Evolutionary conservation across 2,329 filamentous ascomycete species (phyloP), one percentile per base, ranked within the genome.

Genomic region (Blastomyces gilchristii): DNA sequence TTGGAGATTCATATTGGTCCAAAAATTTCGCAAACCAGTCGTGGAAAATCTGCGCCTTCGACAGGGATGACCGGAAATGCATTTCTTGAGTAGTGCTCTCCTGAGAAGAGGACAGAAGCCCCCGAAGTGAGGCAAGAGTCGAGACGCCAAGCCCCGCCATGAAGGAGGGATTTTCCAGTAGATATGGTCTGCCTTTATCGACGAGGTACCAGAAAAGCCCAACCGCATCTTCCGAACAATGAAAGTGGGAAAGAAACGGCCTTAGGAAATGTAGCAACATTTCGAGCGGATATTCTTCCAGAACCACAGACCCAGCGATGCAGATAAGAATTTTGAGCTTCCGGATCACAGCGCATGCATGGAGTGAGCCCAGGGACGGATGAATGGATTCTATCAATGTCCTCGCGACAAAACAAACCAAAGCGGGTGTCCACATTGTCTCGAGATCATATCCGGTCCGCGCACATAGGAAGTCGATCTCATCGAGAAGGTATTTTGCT

Each of bases 151-250:
- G 88, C 0, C 92, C 93, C 12, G 89, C 87, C 52, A 95, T 79
- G 69, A 97, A 97, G 0, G 86, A 87, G 0, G 91, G 86, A 0
- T 82, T 80, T 41, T 83, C 80, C 3, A 74, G 76, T 4, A 99
- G 79, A 71, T 93, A 86, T 5, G 77, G 69, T 18, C 78, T 77
- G 8, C 93, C 91, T 60, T 83, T 82, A 6, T 83, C 79, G 16
- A 97, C 80, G 1, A 99, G 81, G 74, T 96, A 97, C 73, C 91
- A 88, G 64, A 89, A 86, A 43, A 99, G 83, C 0, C 92, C 93
- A 54, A 97, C 81, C 1, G 90, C 87, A 77, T 99, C 94, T 71
- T 96, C 90, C 11, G 92, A 89, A 74, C 93, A 97, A 71, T 95
- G 88, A 0, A 87, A 82, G 68, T 97, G 88, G 0, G 87, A 87